These are phyloP conservation scores for Eleusine coracana DNA, from an alignment of 176 grass and related monocot genomes.

Conservation along the genomic window DNA sequence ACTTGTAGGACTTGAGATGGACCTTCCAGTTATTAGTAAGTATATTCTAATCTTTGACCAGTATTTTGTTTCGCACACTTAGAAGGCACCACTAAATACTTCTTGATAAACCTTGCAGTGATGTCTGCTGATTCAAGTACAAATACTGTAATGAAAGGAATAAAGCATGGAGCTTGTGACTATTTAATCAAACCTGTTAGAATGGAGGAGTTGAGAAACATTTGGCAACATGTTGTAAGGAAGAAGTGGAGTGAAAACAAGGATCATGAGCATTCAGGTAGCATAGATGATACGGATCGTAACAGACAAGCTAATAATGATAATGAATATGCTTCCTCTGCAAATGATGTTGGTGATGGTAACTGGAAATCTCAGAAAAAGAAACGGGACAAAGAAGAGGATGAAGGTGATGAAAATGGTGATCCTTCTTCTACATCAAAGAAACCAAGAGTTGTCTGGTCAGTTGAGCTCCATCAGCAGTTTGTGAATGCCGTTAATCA, in stretches of 20 bases:
- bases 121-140: constrained; percentile 97
- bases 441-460: constrained; percentile 98
- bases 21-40: constrained; percentile 99
- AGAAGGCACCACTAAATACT: constrained; percentile 31
- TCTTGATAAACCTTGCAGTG: constrained; percentile 63
- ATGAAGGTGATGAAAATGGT: constrained; percentile 82
- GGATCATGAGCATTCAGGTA: constrained; percentile 88
- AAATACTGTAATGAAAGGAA: constrained; percentile 96
- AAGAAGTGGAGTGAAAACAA: constrained; percentile 78
- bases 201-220: constrained; percentile 97
- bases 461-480: constrained; percentile 97
- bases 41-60: constrained; percentile 28
- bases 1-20: constrained; percentile 97
- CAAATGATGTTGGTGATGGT: constrained; percentile 78
- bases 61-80: not conserved
- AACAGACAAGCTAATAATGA: constrained; percentile 60
- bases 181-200: constrained; percentile 96
- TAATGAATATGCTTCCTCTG: constrained; percentile 75
- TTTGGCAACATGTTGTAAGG: constrained; percentile 98
- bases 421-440: constrained; percentile 86
- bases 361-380: constrained; percentile 85
- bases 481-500: constrained; percentile 99
- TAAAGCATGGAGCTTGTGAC: constrained; percentile 96
- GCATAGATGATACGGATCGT: constrained; percentile 81
- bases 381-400: constrained; percentile 94